Base-by-base conservation (phyloP, 495 filamentous ascomycete species). In the Penicillium argentinense region DNA sequence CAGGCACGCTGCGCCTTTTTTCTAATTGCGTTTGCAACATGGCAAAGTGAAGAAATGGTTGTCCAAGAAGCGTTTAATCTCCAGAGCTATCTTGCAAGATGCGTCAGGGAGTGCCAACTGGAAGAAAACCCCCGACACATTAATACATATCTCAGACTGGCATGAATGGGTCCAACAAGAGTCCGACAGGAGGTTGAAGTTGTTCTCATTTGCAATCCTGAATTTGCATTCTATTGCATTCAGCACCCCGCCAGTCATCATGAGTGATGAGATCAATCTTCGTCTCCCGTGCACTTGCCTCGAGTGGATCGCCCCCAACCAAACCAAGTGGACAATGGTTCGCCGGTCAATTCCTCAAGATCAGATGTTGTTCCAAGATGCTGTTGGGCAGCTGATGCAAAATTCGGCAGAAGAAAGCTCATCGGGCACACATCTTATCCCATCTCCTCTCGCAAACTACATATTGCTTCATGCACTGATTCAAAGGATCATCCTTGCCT, bases 401-500 rank as follows among this genome's bases (percentile, higher is more conserved):
- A 39, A 37, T 30, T 9, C 32, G 48, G 2, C 11, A 36, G 16
- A 21, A 54, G 18, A 2, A 11, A 1, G 14, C 13, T 45, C 1
- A 25, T 9, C 7, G 2, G 18, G 42, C 42, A 4, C 36, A 48
- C 7, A 29, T 47, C n/a, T n/a, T 1, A 39, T 51, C 1, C 54
- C 58, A 9, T 82, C 81, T 0, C 76, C 80, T 1, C 56, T 83
- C 2, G 81, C 79, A 23, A 81, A 79, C 48, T 83, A 83, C 42
- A 67, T 80, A 7, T 72, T 84, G 13, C 75, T 86, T 17, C 77
- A 82, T 47, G 81, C 75, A 7, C 56, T 86, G 24, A 68, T 83
- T 3, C 81, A 86, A 50, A 76, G 79, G 29, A 82, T 84, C 9
- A 80, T 79, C 34, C 47, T 82, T 19, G 50, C 76, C 13, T 76